A percentile compares a stretch with the other conserved stretches of the same genome.
Conservation (phyloP, 2,329 filamentous ascomycete genomes). For the Chaetomium sp. region DNA sequence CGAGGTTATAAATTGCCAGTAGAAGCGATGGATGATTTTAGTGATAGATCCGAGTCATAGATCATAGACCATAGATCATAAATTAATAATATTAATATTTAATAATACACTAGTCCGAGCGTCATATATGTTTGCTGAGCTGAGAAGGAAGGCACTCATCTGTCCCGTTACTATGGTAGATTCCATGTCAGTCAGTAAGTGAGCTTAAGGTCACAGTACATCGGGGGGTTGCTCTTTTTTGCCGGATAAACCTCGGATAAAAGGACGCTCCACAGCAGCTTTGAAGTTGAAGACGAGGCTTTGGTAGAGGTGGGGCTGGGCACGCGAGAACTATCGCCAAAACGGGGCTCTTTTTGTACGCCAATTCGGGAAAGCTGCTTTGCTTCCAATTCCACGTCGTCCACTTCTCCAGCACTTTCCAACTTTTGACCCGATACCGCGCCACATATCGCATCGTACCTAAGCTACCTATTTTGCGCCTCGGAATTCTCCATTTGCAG, state of each 20-base stretch:
- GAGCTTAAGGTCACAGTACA: neutral
- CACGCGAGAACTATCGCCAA: constrained; percentile 2
- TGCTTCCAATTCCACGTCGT: constrained; percentile 11
- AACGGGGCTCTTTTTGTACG: constrained; percentile 1
- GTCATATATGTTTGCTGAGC: too few species aligned
- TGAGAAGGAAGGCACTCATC: too few species aligned
- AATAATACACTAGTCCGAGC: too few species aligned
- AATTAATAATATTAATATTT: too few species aligned
- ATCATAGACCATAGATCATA: too few species aligned
- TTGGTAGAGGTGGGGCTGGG: constrained; percentile 1
- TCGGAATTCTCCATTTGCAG: neutral
- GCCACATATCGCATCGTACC: neutral
- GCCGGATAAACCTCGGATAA: constrained; percentile 13
- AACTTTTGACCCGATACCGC: neutral
- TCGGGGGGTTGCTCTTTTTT: too few species aligned
- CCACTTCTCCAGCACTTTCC: neutral
- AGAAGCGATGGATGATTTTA: too few species aligned
- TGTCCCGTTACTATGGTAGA: too few species aligned
- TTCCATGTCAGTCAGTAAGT: neutral
- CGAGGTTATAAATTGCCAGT: too few species aligned
- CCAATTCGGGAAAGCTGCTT: constrained; percentile 14
- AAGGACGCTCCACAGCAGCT: neutral
- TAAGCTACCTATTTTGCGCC: too few species aligned
- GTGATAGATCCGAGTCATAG: too few species aligned
- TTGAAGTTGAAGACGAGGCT: neutral